Evolutionary conservation across 1,139 yeast species (phyloP).

Genomic region (Suhomyces choctaworum): DNA sequence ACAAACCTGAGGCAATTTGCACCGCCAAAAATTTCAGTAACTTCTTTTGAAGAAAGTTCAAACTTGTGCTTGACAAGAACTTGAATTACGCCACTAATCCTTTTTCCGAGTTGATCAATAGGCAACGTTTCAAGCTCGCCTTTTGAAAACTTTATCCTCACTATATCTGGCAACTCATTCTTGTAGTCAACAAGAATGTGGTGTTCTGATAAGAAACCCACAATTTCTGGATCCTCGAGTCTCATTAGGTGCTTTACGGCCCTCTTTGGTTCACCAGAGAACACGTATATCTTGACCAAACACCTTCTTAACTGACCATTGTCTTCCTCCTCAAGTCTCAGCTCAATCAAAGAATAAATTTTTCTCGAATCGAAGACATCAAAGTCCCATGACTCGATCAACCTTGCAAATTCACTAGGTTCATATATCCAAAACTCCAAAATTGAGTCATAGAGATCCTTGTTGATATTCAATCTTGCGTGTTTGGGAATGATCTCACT

Average conservation of each 20-base stretch:
- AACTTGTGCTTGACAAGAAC: conserved; percentile 66
- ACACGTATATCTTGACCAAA: conserved; percentile 58
- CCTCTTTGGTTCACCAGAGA: conserved; percentile 55
- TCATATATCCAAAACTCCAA: conserved; percentile 52
- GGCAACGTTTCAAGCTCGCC: conserved; percentile 39
- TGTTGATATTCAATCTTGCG: conserved; percentile 22
- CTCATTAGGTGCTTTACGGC: conserved; percentile 65
- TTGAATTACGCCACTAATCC: conserved; percentile 47
- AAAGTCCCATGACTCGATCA: conserved; percentile 59
- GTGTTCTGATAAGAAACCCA: conserved; percentile 58
- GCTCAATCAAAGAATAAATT: conserved; percentile 50
- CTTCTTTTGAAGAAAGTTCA: conserved; percentile 54
- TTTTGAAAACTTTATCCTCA: conserved; percentile 44
- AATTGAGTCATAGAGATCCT: conserved; percentile 50
- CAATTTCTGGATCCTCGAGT: conserved; percentile 54
- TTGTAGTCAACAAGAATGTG: conserved; percentile 60
- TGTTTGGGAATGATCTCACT: conserved; percentile 55
- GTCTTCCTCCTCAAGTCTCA: conserved; percentile 24
- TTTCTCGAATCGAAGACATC: conserved; percentile 50
- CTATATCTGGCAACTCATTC: conserved; percentile 51
- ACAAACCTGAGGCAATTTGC: conserved; percentile 46
- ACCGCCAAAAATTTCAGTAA: conserved; percentile 48
- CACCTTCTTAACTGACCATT: conserved; percentile 42
- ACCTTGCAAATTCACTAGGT: conserved; percentile 35
- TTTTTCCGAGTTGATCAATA: conserved; percentile 40